These are phyloP conservation scores for Pisolithus microcarpus DNA, from an alignment of 768 basidiomycete genomes.

Conservation along the genomic window DNA sequence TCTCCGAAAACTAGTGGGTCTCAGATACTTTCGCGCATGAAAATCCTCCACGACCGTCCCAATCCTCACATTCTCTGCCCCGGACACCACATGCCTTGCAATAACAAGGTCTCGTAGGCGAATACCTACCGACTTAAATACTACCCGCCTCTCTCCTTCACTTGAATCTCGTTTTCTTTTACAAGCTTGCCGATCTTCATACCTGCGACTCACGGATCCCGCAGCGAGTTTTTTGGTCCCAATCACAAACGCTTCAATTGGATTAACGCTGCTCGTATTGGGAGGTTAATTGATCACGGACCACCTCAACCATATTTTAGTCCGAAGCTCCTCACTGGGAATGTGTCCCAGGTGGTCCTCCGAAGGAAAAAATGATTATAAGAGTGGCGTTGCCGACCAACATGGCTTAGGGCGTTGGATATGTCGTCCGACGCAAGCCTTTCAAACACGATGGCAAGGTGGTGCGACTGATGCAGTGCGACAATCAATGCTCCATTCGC, in stretches of 20 bases:
- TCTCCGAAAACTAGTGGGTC: too few species aligned
- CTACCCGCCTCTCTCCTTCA: constrained; percentile 40
- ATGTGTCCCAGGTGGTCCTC: constrained; percentile 37
- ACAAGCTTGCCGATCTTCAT: constrained; percentile 60
- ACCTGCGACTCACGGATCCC: too few species aligned
- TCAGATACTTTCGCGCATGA: too few species aligned
- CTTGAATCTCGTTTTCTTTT: constrained; percentile 3
- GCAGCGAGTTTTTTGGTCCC: constrained; percentile 71
- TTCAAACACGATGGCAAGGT: too few species aligned
- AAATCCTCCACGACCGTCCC: not conserved
- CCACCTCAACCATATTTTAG: constrained; percentile 74
- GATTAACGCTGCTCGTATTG: constrained; percentile 71
- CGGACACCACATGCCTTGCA: constrained; percentile 56
- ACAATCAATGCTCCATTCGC: constrained; percentile 37
- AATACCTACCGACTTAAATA: constrained; percentile 86
- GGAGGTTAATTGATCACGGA: constrained; percentile 32
- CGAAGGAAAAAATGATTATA: constrained; percentile 60
- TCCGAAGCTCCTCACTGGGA: constrained; percentile 61
- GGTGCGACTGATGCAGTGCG: constrained; percentile 22
- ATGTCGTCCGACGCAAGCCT: too few species aligned
- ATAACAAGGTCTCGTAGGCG: constrained; percentile 51
- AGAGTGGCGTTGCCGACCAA: constrained; percentile 60
- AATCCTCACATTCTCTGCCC: constrained; percentile 43
- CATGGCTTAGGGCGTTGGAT: constrained; percentile 6
- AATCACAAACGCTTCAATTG: constrained; percentile 51